Evolutionary conservation across 768 basidiomycete genomes (phyloP).

Genomic region (Boletus subparvulus): DNA sequence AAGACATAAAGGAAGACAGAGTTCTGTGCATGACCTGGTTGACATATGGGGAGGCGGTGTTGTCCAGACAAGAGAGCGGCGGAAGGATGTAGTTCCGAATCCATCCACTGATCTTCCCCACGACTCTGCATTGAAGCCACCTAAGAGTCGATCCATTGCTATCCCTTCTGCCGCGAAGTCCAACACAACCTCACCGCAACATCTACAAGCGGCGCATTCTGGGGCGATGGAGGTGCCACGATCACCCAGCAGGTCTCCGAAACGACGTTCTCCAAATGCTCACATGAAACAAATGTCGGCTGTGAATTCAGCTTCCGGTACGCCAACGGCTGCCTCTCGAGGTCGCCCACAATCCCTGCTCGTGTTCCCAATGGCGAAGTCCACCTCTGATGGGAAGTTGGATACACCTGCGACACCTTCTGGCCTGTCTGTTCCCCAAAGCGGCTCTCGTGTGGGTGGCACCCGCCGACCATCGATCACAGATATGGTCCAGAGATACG

Average conservation of each 20-base stretch:
- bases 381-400: conserved; percentile 41
- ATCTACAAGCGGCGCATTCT: conserved; percentile 19
- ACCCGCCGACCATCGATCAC: conserved; percentile 74
- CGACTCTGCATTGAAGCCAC: conserved; percentile 15
- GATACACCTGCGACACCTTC: conserved; percentile 34
- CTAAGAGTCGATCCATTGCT: conserved; percentile 23
- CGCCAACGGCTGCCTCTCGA: conserved; percentile 40
- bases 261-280: conserved; percentile 25
- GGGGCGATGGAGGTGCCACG: conserved; percentile 19
- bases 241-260: conserved; percentile 32
- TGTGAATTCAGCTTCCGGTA: conserved; percentile 20
- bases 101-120: conserved; percentile 16
- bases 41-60: conserved; percentile 70
- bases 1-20: conserved; percentile 56
- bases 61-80: conserved; percentile 44
- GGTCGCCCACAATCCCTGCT: conserved; percentile 83
- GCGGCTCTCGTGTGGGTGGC: conserved; percentile 39
- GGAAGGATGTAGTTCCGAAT: conserved; percentile 22
- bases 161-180: conserved; percentile 19
- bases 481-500: conserved; percentile 82
- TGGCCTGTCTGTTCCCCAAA: conserved; percentile 48
- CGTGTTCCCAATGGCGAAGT: conserved; percentile 52
- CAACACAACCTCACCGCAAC: conserved; percentile 26
- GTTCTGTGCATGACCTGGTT: conserved; percentile 81
- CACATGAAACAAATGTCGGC: conserved; percentile 34